phyloP scores from a whole-genome alignment of 306 rosid genomes.

The Fragaria ananassa region DNA sequence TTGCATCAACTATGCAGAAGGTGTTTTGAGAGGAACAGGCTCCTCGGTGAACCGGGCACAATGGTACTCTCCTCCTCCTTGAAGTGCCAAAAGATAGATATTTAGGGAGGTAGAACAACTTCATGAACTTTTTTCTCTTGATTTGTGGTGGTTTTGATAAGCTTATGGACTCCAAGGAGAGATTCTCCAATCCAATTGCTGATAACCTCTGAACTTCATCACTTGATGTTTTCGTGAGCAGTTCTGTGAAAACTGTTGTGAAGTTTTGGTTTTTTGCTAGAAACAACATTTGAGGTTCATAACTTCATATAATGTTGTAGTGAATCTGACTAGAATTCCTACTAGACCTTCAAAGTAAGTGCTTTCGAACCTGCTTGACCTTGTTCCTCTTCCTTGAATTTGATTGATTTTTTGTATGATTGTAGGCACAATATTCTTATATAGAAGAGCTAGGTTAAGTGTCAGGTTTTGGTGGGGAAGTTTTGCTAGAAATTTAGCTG shows the following conservation, averaged over 20 bases:
- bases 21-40: conserved; percentile 42
- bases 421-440: conserved; percentile 30
- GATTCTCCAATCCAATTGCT: conserved; percentile 47
- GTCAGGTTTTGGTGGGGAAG: conserved; percentile 42
- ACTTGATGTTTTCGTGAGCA: conserved; percentile 32
- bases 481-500: conserved; percentile 36
- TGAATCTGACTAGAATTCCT: conserved; percentile 45
- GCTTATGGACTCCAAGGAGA: conserved; percentile 37
- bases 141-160: conserved; percentile 35
- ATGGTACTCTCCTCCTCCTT: conserved; percentile 15
- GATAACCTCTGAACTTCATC: conserved; percentile 50
- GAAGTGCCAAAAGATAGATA: conserved; percentile 32
- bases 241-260: conserved; percentile 35
- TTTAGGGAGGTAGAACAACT: conserved; percentile 24
- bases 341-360: conserved; percentile 37
- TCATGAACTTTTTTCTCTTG: conserved; percentile 21
- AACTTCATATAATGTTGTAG: conserved; percentile 36
- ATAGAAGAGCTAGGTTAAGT: conserved; percentile 35
- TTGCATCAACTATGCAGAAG: conserved; percentile 42
- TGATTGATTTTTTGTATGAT: conserved; percentile 36
- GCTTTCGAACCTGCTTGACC: conserved; percentile 29
- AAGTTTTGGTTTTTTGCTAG: conserved; percentile 40
- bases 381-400: conserved; percentile 26
- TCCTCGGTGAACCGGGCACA: conserved; percentile 47
- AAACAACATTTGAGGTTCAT: conserved; percentile 37